Evolutionary conservation across 1,139 yeast species (phyloP).

Genomic region (Kurtzmaniella quercitrusa): DNA sequence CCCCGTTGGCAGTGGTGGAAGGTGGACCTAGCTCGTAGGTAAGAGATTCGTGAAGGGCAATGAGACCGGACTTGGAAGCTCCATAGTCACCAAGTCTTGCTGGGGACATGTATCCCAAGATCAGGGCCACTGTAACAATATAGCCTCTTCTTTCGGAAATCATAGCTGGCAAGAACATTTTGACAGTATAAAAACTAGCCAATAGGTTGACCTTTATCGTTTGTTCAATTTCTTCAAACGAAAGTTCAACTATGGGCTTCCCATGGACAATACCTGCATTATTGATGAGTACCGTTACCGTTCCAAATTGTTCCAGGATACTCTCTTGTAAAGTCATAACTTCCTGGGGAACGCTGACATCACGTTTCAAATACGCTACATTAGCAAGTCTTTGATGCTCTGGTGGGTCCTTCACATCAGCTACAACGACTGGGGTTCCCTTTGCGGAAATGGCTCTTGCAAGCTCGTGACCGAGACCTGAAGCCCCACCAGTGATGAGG

Average conservation of each 20-base stretch:
- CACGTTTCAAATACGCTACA: conserved; percentile 60
- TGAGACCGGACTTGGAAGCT: conserved; percentile 81
- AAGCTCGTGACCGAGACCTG: conserved; percentile 73
- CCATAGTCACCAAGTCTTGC: conserved; percentile 81
- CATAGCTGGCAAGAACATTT: conserved; percentile 73
- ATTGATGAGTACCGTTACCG: conserved; percentile 64
- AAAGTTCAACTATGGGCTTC: conserved; percentile 48
- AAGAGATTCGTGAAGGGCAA: conserved; percentile 80
- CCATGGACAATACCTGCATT: conserved; percentile 79
- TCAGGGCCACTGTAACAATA: conserved; percentile 76
- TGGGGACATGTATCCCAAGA: conserved; percentile 80
- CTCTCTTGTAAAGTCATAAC: conserved; percentile 31
- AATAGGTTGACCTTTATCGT: conserved; percentile 63
- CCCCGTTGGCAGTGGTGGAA: conserved; percentile 42
- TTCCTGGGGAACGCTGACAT: conserved; percentile 51
- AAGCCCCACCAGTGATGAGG: conserved; percentile 77
- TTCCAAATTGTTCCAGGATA: conserved; percentile 51
- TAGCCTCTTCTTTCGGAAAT: conserved; percentile 60
- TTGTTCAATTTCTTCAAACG: conserved; percentile 54
- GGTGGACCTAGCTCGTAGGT: conserved; percentile 66
- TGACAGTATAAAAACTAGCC: conserved; percentile 66
- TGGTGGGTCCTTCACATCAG: conserved; percentile 53
- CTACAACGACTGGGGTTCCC: conserved; percentile 51
- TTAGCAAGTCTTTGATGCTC: conserved; percentile 26
- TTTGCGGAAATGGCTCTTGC: conserved; percentile 39